Evolutionary conservation across 441 rosid species (phyloP).

Genomic region (Jatropha podagrica): DNA sequence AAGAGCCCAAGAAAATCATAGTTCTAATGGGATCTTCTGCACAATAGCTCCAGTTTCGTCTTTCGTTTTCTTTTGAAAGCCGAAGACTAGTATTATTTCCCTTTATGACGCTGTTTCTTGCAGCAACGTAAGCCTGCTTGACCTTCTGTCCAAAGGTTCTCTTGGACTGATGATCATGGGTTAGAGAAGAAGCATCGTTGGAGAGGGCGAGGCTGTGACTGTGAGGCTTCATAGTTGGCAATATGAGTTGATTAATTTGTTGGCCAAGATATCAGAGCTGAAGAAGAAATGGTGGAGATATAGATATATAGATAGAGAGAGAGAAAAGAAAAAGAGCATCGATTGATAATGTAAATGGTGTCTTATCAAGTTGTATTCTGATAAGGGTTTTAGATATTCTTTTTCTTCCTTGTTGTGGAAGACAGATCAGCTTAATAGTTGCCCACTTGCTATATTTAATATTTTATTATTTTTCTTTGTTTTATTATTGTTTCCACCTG

Average conservation of each 20-base stretch:
- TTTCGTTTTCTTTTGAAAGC: slow-evolving; percentile 30
- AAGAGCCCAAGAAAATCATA: slow-evolving; percentile 60
- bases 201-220: slow-evolving; percentile 28
- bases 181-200: slow-evolving; percentile 29
- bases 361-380: background rate
- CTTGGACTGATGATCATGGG: slow-evolving; percentile 30
- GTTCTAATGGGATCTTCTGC: slow-evolving; percentile 58
- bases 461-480: background rate
- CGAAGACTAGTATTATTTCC: slow-evolving; percentile 4
- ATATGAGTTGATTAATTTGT: background rate
- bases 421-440: slow-evolving; percentile 25
- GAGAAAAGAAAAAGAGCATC: too few species aligned
- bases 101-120: slow-evolving; percentile 20
- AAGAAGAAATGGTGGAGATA: background rate
- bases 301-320: slow-evolving; percentile 25
- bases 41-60: slow-evolving; percentile 32
- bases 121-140: slow-evolving; percentile 37
- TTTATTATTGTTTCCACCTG: background rate
- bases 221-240: slow-evolving; percentile 25
- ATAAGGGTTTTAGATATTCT: slow-evolving; percentile 1
- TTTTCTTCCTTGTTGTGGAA: slow-evolving; percentile 23
- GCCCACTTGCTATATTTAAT: background rate
- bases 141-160: slow-evolving; percentile 41
- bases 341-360: background rate
- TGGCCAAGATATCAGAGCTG: slow-evolving; percentile 29